Evolutionary conservation across 2,329 filamentous ascomycete genomes (phyloP).

Genomic region (Geosmithia flava): DNA sequence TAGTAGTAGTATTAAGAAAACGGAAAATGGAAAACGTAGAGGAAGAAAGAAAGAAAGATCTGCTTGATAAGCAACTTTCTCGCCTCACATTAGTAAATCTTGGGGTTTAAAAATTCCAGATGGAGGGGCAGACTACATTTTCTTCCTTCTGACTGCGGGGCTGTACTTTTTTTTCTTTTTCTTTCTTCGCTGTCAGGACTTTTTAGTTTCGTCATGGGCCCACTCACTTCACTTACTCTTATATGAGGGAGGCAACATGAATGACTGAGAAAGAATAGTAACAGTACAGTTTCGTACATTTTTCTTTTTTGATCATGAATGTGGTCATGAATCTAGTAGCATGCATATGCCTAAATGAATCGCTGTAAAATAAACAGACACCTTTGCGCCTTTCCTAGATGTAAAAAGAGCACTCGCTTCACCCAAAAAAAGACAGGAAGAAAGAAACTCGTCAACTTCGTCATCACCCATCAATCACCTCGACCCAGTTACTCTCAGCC

Average conservation of each 20-base stretch:
- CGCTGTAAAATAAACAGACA: no score
- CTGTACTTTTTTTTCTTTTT: neutral
- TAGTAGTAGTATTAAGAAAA: no score
- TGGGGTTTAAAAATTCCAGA: neutral
- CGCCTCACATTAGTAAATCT: neutral
- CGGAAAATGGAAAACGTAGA: neutral
- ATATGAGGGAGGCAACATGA: no score
- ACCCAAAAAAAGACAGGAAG: neutral
- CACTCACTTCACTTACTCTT: neutral
- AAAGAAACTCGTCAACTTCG: neutral
- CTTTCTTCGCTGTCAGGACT: neutral
- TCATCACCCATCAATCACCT: conserved; percentile 12
- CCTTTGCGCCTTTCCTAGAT: neutral
- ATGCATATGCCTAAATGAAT: no score
- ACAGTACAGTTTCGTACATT: no score
- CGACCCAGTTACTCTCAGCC: conserved; percentile 36
- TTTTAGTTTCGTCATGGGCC: neutral
- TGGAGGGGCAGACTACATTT: neutral
- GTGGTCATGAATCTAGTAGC: no score
- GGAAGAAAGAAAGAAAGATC: neutral
- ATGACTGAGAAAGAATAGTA: no score
- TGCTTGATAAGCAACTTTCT: conserved; percentile 5
- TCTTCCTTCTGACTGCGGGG: neutral
- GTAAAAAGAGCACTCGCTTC: neutral
- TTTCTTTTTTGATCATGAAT: no score